Conservation (phyloP, 495 filamentous ascomycete species). For the Platismatia glauca region DNA sequence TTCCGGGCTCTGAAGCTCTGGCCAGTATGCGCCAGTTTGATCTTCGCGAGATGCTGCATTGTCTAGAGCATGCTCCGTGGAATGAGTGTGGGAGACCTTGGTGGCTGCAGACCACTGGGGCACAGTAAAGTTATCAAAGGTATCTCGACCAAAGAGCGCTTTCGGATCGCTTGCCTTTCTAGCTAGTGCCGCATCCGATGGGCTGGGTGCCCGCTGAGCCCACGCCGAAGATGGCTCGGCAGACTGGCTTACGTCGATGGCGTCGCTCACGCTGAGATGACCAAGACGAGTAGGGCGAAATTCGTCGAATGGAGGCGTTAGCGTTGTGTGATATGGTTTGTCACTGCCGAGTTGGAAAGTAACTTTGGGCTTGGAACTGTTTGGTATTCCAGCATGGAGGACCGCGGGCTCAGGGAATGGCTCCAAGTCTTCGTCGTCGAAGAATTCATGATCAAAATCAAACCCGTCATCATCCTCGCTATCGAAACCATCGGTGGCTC, state of each 20-base stretch:
- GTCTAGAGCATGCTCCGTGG: neutral
- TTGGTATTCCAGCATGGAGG: neutral
- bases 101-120: neutral
- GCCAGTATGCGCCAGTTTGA: neutral
- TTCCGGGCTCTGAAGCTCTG: slow-evolving; percentile 9
- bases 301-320: neutral
- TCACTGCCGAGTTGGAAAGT: neutral
- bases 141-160: neutral
- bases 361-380: neutral
- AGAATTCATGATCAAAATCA: slow-evolving; percentile 7
- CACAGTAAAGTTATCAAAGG: neutral
- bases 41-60: neutral
- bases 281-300: neutral
- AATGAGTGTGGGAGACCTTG: neutral
- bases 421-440: slow-evolving; percentile 6
- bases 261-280: slow-evolving; percentile 8
- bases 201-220: slow-evolving; percentile 25
- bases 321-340: neutral
- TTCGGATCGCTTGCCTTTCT: slow-evolving; percentile 15
- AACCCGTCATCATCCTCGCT: slow-evolving; percentile 13
- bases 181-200: slow-evolving; percentile 30
- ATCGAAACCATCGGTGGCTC: slow-evolving; percentile 6
- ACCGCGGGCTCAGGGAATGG: neutral
- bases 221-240: neutral
- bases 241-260: slow-evolving; percentile 10